These are phyloP conservation scores for Oemleria cerasiformis DNA, from an alignment of 306 rosid species.

Conservation along the genomic window DNA sequence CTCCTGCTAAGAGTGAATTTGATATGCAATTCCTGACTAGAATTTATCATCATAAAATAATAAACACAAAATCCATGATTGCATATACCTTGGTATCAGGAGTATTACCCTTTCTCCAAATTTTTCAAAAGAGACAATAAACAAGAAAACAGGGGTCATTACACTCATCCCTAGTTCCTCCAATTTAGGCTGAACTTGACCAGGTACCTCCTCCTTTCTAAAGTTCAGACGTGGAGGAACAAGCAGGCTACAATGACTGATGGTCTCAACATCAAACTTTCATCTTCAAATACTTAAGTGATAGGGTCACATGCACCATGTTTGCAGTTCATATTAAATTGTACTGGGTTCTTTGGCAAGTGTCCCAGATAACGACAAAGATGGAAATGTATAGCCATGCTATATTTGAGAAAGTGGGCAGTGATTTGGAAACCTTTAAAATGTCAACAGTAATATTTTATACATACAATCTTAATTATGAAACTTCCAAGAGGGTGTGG, in stretches of 20 bases:
- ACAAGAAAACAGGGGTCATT: not conserved
- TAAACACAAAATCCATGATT: not conserved
- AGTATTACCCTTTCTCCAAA: not conserved
- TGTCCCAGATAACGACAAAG: no score
- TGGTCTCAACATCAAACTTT: no score
- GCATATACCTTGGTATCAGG: not conserved
- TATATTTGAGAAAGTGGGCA: no score
- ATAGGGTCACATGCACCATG: no score
- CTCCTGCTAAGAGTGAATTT: not conserved
- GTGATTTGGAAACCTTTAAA: no score
- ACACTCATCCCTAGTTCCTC: not conserved
- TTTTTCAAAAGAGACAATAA: not conserved
- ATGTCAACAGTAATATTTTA: no score
- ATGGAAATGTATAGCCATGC: no score
- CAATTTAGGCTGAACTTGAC: not conserved
- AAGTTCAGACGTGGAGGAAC: not conserved
- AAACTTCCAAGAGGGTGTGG: no score
- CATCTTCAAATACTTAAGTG: no score
- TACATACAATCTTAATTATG: no score
- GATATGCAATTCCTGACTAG: not conserved
- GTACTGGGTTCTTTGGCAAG: no score
- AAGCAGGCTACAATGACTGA: not conserved
- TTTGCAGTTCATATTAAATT: no score
- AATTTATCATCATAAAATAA: not conserved
- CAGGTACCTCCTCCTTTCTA: not conserved